Conservation (phyloP, 441 rosid species). For the Capsella rubella region DNA sequence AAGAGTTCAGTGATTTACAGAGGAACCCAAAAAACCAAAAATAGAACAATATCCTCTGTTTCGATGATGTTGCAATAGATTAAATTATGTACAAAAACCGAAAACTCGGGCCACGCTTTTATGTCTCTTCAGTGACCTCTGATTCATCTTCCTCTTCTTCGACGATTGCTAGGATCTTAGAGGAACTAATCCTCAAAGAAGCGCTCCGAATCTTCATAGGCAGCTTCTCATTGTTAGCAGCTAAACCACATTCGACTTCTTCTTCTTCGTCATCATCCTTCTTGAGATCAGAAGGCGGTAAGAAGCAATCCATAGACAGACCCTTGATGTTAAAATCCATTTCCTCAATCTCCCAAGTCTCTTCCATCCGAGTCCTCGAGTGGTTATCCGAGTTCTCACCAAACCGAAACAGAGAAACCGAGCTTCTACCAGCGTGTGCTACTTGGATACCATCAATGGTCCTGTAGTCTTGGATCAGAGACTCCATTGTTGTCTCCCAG, state of each 20-base stretch:
- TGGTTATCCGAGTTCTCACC: slow-evolving; percentile 68
- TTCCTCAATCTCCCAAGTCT: slow-evolving; percentile 87
- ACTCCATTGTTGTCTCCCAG: slow-evolving; percentile 95
- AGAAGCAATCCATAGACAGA: slow-evolving; percentile 81
- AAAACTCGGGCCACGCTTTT: slow-evolving; percentile 10
- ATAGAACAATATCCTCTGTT: slow-evolving; percentile 34
- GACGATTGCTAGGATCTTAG: slow-evolving; percentile 68
- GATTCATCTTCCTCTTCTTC: slow-evolving; percentile 53
- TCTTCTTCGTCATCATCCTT: slow-evolving; percentile 61
- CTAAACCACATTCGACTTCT: slow-evolving; percentile 44
- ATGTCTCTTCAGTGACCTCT: slow-evolving; percentile 48
- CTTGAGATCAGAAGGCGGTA: slow-evolving; percentile 85
- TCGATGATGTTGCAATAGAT: slow-evolving; percentile 37
- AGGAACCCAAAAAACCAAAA: slow-evolving; percentile 24
- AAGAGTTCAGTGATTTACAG: slow-evolving; percentile 40
- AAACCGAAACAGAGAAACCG: slow-evolving; percentile 67
- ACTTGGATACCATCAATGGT: slow-evolving; percentile 77
- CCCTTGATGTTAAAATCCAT: slow-evolving; percentile 88
- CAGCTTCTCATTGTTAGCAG: slow-evolving; percentile 47
- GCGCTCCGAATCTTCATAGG: slow-evolving; percentile 57
- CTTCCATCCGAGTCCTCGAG: slow-evolving; percentile 90
- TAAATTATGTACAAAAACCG: slow-evolving; percentile 41
- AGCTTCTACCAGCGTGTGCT: slow-evolving; percentile 77
- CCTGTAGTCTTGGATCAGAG: slow-evolving; percentile 71
- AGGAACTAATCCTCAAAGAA: slow-evolving; percentile 58